Evolutionary conservation across 306 rosid genomes (phyloP).

Genomic region (Glycine latifolia): DNA sequence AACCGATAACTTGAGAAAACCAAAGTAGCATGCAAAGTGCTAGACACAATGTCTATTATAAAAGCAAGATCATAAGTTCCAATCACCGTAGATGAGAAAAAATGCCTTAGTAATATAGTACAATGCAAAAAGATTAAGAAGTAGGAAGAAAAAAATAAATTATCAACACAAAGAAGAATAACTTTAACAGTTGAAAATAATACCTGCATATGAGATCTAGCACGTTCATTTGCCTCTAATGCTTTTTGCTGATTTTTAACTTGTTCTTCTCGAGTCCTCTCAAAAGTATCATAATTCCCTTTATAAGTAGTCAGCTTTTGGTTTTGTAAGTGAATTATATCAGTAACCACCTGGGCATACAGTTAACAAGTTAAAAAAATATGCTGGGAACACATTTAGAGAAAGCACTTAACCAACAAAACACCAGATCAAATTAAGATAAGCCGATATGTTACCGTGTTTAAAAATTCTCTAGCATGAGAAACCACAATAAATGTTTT

Average conservation of each 20-base stretch:
- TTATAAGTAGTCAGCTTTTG: conserved; percentile 77
- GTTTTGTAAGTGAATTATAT: conserved; percentile 88
- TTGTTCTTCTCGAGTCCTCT: conserved; percentile 88
- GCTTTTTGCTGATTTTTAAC: conserved; percentile 93
- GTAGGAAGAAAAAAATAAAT: conserved; percentile 19
- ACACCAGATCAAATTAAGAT: conserved; percentile 25
- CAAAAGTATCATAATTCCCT: conserved; percentile 94
- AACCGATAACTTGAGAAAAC: background rate
- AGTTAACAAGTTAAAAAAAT: conserved; percentile 37
- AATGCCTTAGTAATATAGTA: background rate
- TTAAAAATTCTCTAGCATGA: conserved; percentile 98
- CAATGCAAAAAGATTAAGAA: background rate
- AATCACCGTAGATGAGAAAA: background rate
- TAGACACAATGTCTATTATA: background rate
- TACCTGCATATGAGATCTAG: conserved; percentile 98
- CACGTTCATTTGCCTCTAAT: conserved; percentile 86
- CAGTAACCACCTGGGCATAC: conserved; percentile 83
- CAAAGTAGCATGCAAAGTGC: background rate
- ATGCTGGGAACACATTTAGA: conserved; percentile 12
- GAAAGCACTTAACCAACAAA: conserved; percentile 26
- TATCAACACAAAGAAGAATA: conserved; percentile 10
- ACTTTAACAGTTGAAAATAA: conserved; percentile 4
- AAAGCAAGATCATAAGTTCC: conserved; percentile 27
- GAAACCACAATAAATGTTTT: conserved; percentile 96
- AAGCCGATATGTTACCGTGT: conserved; percentile 68